Base-by-base conservation (phyloP, 352 stramenopile species). In the Phytophthora ramorum region DNA sequence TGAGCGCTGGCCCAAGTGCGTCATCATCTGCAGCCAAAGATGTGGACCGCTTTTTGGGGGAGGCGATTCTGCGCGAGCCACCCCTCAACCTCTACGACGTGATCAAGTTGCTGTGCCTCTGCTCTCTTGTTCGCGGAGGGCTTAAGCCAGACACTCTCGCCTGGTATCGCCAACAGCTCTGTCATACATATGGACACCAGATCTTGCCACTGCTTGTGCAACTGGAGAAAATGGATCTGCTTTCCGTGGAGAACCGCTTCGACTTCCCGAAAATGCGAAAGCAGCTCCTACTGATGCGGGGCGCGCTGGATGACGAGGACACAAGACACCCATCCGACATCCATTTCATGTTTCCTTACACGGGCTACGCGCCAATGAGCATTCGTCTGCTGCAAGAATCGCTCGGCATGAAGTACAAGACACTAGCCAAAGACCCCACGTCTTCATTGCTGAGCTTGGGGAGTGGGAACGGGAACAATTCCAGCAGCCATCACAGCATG, bases 311-410 rank as follows among this genome's bases (percentile, higher is more conserved):
- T n/a, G 81, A 86, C 8, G 74, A 89, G 16, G 81, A 88, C 35
- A 83, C 78, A 7, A 63, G 65, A 50, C 40, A 66, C 26, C 78
- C 83, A 3, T 68, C 43, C 2, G 85, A 96, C 44, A 95, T 96
- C 49, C 73, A 90, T 54, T 95, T 93, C 34, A 93, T 96, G 85
- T 95, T 95, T 45, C 81, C 87, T 1, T 94, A 91, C 64, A 94
- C 83, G 7, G 87, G 89, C 3, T 95, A 95, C 49, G 89, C 89
- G 4, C 86, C 87, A 7, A 85, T 96, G 75, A 95, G 85, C 58
- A 81, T 95, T 46, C 85, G 87, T 0, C 64, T 91, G 28, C 75
- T 96, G 43, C 85, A 96, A 77, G 72, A 83, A 32, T 81, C 89
- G 10, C 73, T 95, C 10, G 81, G 81, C 0, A 87, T 90, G 73